Base-by-base conservation (phyloP, 805 yeast species). In the Pichia cabralensis region DNA sequence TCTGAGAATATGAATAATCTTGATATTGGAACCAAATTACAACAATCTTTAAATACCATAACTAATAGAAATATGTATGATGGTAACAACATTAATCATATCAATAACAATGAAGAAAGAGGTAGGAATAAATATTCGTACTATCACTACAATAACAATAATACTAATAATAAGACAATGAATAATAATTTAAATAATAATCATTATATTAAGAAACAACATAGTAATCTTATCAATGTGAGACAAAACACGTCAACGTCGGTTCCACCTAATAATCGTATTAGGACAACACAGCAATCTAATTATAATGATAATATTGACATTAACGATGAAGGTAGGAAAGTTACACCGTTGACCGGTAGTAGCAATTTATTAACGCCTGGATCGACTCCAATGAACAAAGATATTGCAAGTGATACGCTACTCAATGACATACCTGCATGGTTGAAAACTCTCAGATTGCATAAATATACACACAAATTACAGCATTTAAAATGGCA, bases 401-500 rank as follows among this genome's bases (percentile, higher is more conserved):
- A 62, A 31, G 74, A 69, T 39, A 61, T 74, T 42, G 66, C 76
- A 3, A 71, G 65, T 31, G 62, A 61, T 28, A 71, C 71, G 40
- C 58, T 76, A 41, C 64, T 92, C 48, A 61, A 64, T 40, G 89
- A 92, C 53, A 75, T 92, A 31, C 95, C 96, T 3, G 79, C 80
- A 8, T 92, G 98, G 98, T 67, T 92, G 56, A 80, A 94, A 56
- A 69, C 86, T 10, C 64, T 89, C 41, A 66, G 99, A 44, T 67
- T 92, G 49, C 99, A 92, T 65, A 92, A 92, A 59, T 92, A 92
- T 61, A 88, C 97, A 1, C 86, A 77, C 23, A 80, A 81, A 39
- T 66, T 92, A 43, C 74, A 79, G 48, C 76, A 74, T 41, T 65
- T 79, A 43, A 65, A 70, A 18, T 92, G 98, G 97, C 64, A 69